These are phyloP conservation scores for Cladorrhinum sp. DNA, from an alignment of 2,329 filamentous ascomycete genomes.

Conservation along the genomic window DNA sequence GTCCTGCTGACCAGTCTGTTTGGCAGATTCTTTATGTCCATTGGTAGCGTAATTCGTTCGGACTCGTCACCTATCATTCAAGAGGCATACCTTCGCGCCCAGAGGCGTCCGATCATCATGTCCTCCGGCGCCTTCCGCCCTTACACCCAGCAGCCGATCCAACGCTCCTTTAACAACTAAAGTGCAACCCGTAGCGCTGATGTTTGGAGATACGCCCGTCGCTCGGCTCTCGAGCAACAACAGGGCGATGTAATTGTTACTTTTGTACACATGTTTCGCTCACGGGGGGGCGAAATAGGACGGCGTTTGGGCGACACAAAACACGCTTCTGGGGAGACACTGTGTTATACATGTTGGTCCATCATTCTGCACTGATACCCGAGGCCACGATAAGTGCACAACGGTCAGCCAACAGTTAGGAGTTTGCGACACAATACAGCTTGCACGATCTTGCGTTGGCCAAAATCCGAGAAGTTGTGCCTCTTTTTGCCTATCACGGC, in stretches of 20 bases:
- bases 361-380: background rate
- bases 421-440: constrained; percentile 1
- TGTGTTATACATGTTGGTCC: constrained; percentile 18
- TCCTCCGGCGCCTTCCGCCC: constrained; percentile 41
- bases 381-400: background rate
- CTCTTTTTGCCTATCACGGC: background rate
- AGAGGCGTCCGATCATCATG: constrained; percentile 70
- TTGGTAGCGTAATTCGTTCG: constrained; percentile 92
- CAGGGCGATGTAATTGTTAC: constrained; percentile 20
- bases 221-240: background rate
- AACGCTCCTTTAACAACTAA: constrained; percentile 20
- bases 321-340: constrained; percentile 4
- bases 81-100: constrained; percentile 72
- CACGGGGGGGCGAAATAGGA: constrained; percentile 15
- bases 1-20: constrained; percentile 19
- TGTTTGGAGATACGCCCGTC: background rate
- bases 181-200: background rate
- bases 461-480: background rate
- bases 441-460: background rate
- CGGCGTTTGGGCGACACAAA: constrained; percentile 17
- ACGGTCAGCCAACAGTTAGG: background rate
- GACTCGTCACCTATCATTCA: constrained; percentile 76
- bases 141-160: constrained; percentile 19
- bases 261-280: constrained; percentile 21
- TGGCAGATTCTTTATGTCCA: constrained; percentile 91